phyloP scores from a whole-genome alignment of 139 green algal genomes.

The Volvox africanus region DNA sequence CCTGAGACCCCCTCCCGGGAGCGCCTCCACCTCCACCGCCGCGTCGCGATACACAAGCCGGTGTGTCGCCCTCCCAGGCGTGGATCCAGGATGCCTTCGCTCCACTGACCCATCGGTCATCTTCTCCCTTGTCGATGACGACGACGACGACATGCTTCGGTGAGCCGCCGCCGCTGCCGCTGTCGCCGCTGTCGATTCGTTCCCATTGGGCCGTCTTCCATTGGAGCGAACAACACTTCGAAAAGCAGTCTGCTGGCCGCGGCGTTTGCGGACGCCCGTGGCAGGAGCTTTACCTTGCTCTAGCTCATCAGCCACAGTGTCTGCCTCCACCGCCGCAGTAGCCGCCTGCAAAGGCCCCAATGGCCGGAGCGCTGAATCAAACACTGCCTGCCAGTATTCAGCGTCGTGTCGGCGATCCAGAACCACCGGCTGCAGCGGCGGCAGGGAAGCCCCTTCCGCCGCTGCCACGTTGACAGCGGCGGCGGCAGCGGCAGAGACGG shows the following conservation, averaged over 20 bases:
- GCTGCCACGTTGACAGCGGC: not conserved
- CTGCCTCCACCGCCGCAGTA: not conserved
- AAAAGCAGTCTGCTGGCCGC: not conserved
- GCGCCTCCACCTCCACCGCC: not conserved
- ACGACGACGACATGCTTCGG: not conserved
- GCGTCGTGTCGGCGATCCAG: constrained; percentile 14
- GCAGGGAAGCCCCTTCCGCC: not conserved
- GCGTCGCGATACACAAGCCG: not conserved
- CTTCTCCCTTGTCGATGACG: not conserved
- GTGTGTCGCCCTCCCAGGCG: not conserved
- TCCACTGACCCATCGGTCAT: not conserved
- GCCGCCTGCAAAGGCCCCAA: not conserved
- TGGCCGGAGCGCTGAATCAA: not conserved
- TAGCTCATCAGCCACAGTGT: no score
- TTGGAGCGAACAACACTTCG: not conserved
- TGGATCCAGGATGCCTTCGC: not conserved
- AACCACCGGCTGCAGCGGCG: not conserved
- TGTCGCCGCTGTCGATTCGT: not conserved
- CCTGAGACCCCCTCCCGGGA: not conserved
- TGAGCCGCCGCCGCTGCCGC: no score
- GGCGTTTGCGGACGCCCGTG: not conserved
- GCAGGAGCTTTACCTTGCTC: no score
- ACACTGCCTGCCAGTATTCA: constrained; percentile 6
- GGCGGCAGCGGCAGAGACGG: not conserved
- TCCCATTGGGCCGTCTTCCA: no score